phyloP scores from a whole-genome alignment of 805 yeast genomes.

The Ogataea haglerorum region DNA sequence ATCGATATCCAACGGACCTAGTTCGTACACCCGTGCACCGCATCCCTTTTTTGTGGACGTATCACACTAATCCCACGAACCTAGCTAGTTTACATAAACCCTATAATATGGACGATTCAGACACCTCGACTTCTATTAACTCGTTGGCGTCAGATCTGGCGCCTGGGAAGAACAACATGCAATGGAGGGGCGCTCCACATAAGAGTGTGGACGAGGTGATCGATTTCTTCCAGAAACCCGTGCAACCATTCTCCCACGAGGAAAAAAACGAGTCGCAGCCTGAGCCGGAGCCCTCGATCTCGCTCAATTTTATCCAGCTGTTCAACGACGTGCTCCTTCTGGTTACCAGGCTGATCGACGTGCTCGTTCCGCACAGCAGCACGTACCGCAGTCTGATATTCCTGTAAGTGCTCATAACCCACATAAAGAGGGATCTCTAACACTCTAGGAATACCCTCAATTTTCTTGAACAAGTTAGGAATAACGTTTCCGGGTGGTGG shows the following conservation, averaged over 20 bases:
- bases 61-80: constrained; percentile 1
- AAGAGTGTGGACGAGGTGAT: constrained; percentile 13
- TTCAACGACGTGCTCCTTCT: constrained; percentile 17
- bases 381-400: constrained; percentile 22
- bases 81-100: neutral
- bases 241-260: constrained; percentile 7
- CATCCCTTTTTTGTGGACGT: neutral
- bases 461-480: constrained; percentile 14
- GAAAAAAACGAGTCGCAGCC: neutral
- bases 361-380: constrained; percentile 23
- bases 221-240: constrained; percentile 17
- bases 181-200: constrained; percentile 2
- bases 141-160: constrained; percentile 1
- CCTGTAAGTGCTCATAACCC: constrained; percentile 23
- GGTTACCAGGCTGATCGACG: constrained; percentile 19
- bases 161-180: neutral
- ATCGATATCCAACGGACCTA: constrained; percentile 36
- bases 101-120: constrained; percentile 8
- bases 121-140: constrained; percentile 7
- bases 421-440: constrained; percentile 7
- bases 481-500: constrained; percentile 5
- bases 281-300: constrained; percentile 3
- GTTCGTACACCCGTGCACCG: constrained; percentile 4
- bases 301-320: constrained; percentile 16
- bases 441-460: constrained; percentile 17